These are phyloP conservation scores for Orbilia brochopaga DNA, from an alignment of 2,329 filamentous ascomycete genomes.

Conservation along the genomic window DNA sequence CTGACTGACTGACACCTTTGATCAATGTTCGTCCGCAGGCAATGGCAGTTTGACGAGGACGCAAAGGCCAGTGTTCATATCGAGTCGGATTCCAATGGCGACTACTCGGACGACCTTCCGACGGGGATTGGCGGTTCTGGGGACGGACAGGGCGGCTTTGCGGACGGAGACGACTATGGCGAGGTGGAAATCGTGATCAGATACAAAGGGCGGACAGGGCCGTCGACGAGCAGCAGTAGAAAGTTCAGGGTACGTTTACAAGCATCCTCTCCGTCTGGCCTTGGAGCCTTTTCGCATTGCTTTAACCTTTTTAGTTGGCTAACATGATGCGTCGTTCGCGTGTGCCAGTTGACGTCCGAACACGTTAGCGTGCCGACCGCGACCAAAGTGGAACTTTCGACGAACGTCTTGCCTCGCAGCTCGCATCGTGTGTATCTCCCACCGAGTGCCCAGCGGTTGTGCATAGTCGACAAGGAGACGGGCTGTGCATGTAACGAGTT, in stretches of 20 bases:
- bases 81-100: neutral
- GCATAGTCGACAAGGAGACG: constrained; percentile 14
- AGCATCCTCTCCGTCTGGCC: neutral
- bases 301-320: constrained; percentile 9
- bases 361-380: constrained; percentile 12
- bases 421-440: constrained; percentile 20
- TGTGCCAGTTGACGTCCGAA: constrained; percentile 28
- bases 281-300: neutral
- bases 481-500: constrained; percentile 36
- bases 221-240: constrained; percentile 22
- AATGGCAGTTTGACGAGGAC: constrained; percentile 30
- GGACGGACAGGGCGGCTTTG: constrained; percentile 12
- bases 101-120: constrained; percentile 24
- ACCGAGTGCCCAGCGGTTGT: constrained; percentile 19
- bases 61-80: constrained; percentile 19
- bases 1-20: neutral
- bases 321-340: constrained; percentile 3
- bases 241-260: constrained; percentile 28
- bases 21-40: constrained; percentile 21
- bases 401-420: constrained; percentile 2
- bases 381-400: constrained; percentile 27
- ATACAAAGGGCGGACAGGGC: constrained; percentile 28
- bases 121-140: constrained; percentile 11
- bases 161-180: constrained; percentile 26
- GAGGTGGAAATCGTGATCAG: constrained; percentile 40